phyloP scores from a whole-genome alignment of 257 asterid genomes.

The Jacaranda mimosifolia region DNA sequence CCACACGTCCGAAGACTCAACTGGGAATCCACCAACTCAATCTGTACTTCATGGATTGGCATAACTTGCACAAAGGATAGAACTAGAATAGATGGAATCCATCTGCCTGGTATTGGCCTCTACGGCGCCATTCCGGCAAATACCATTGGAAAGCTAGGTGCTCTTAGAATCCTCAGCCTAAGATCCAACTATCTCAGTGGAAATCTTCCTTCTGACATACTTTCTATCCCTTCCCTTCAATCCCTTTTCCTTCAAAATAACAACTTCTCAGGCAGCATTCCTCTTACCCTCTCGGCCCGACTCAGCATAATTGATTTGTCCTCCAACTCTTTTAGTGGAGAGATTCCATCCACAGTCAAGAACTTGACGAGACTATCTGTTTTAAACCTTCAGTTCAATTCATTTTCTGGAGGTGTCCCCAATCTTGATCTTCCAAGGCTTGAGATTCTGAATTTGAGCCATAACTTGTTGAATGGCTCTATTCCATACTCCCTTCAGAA shows the following conservation, averaged over 20 bases:
- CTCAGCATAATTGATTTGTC: slow-evolving; percentile 76
- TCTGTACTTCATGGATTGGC: slow-evolving; percentile 87
- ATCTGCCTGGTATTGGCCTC: slow-evolving; percentile 85
- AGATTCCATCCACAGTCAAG: slow-evolving; percentile 53
- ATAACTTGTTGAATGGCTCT: slow-evolving; percentile 67
- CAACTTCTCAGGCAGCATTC: slow-evolving; percentile 77
- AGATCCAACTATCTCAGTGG: slow-evolving; percentile 76
- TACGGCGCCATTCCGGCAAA: slow-evolving; percentile 71
- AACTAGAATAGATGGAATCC: slow-evolving; percentile 69
- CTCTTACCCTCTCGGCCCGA: slow-evolving; percentile 55
- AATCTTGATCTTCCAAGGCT: slow-evolving; percentile 62
- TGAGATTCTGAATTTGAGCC: slow-evolving; percentile 63
- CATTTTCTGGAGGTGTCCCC: slow-evolving; percentile 67
- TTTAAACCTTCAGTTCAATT: slow-evolving; percentile 72
- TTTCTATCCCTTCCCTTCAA: slow-evolving; percentile 69
- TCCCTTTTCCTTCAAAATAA: slow-evolving; percentile 75
- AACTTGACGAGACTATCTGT: slow-evolving; percentile 56
- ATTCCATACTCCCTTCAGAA: slow-evolving; percentile 69
- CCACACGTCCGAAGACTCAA: slow-evolving; percentile 75
- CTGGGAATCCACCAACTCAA: slow-evolving; percentile 58
- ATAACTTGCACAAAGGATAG: slow-evolving; percentile 63
- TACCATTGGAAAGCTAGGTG: slow-evolving; percentile 67
- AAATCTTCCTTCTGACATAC: slow-evolving; percentile 69
- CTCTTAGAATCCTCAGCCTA: slow-evolving; percentile 76
- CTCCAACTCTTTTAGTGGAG: slow-evolving; percentile 70